Base-by-base conservation (phyloP, 2,329 filamentous ascomycete genomes). In the Diaporthe velutina region DNA sequence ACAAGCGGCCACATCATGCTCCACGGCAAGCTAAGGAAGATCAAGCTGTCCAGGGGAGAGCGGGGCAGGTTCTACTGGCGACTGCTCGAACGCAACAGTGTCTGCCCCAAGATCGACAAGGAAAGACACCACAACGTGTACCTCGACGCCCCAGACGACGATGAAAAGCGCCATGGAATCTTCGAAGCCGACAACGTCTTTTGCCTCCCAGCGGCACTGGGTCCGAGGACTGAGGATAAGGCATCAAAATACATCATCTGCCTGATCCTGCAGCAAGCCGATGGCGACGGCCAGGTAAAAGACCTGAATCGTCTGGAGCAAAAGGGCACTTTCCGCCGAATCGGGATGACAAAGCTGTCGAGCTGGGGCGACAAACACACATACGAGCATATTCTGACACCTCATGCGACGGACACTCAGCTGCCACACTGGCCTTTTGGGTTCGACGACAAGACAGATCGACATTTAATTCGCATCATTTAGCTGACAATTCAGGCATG, bases 281-380 rank as follows among this genome's bases (percentile, higher is more conserved):
- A 13, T 4, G 7, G n/a, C n/a, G 50, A 58, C 15, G 30, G 50
- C 0, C 50, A 50, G 28, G 19, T 40, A 10, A 25, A 35, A 12
- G 19, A 38, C 28, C 9, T 67, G 12, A 4, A 13, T 1, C 0
- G 9, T 17, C 4, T 2, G 3, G 15, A 70, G 2, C 38, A 60
- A 4, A 45, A 17, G 1, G 66, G 30, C 2, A 60, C 58, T 0
- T 75, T 57, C 13, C 74, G 66, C 13, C 66, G 74, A 3, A 54
- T 74, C 4, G 74, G 71, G 0, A 4, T 75, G 19, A 66, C 74
- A 22, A 74, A 72, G 22, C 33, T 74, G 2, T 74, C 73, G 1
- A 9, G 50, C 4, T 60, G 60, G 42, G 19, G 40, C 6, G 70
- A 74, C 13, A 72, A 52, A 17, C 10, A 7, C 2, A 42, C 55